Evolutionary conservation across 768 basidiomycete species (phyloP).

Genomic region (Exidia glandulosa): DNA sequence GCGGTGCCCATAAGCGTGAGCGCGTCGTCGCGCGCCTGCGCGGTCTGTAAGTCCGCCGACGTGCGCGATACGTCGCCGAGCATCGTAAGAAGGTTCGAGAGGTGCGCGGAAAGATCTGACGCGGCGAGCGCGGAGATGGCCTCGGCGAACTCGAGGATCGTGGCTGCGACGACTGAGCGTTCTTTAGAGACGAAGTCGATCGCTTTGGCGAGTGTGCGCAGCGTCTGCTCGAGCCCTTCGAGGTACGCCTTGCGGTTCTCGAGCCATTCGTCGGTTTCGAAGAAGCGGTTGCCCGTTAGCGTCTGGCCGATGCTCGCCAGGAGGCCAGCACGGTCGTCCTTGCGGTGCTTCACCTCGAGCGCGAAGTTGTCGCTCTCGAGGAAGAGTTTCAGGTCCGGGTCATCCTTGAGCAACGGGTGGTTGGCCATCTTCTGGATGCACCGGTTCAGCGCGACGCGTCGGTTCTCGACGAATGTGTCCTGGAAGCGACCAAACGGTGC

Average conservation of each 20-base stretch:
- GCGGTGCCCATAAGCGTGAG: conserved; percentile 71
- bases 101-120: conserved; percentile 59
- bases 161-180: conserved; percentile 48
- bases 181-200: conserved; percentile 80
- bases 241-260: conserved; percentile 77
- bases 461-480: conserved; percentile 79
- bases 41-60: conserved; percentile 60
- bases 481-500: conserved; percentile 89
- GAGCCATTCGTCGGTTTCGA: conserved; percentile 95
- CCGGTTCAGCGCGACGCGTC: conserved; percentile 73
- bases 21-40: conserved; percentile 76
- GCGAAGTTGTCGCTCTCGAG: conserved; percentile 88
- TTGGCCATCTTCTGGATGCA: conserved; percentile 89
- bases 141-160: conserved; percentile 73
- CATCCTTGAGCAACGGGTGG: conserved; percentile 83
- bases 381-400: conserved; percentile 80
- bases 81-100: conserved; percentile 57
- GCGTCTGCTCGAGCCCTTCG: conserved; percentile 81
- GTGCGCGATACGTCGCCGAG: conserved; percentile 67
- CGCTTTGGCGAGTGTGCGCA: conserved; percentile 76
- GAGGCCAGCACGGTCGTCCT: conserved; percentile 71
- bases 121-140: conserved; percentile 56
- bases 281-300: conserved; percentile 67
- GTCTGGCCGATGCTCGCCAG: conserved; percentile 77
- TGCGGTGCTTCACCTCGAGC: conserved; percentile 83